Percentiles rank a stretch among this genome's conserved stretches.
Evolutionary conservation across 1,284 basidiomycete genomes (phyloP).

Genomic region (Naganishia sp.): DNA sequence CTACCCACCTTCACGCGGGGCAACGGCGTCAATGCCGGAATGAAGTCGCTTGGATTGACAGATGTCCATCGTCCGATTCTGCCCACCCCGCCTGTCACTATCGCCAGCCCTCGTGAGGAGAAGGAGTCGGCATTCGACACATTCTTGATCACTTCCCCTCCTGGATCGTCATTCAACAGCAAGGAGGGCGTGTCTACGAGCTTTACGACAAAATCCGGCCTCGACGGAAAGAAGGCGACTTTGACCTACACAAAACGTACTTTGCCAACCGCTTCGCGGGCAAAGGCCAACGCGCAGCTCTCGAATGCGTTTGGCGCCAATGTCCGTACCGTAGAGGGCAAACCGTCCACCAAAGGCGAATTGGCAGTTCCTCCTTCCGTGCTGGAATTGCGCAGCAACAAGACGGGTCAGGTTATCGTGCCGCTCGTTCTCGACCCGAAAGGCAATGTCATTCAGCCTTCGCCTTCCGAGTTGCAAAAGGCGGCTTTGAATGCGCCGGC

Average conservation of each 20-base stretch:
- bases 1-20: slow-evolving; percentile 17
- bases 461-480: slow-evolving; percentile 23
- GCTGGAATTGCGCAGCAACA: slow-evolving; percentile 23
- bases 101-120: slow-evolving; percentile 17
- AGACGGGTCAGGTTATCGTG: slow-evolving; percentile 22
- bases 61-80: slow-evolving; percentile 9
- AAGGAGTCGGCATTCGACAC: slow-evolving; percentile 32
- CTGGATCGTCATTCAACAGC: slow-evolving; percentile 27
- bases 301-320: slow-evolving; percentile 32
- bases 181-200: slow-evolving; percentile 23
- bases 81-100: slow-evolving; percentile 19
- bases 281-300: slow-evolving; percentile 14
- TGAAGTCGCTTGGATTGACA: slow-evolving; percentile 28
- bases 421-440: slow-evolving; percentile 20
- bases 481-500: slow-evolving; percentile 30
- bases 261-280: slow-evolving; percentile 9
- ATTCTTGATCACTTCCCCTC: slow-evolving; percentile 30
- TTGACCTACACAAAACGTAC: slow-evolving; percentile 29
- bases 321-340: slow-evolving; percentile 9
- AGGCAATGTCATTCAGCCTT: slow-evolving; percentile 17
- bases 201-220: slow-evolving; percentile 27
- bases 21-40: slow-evolving; percentile 20
- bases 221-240: slow-evolving; percentile 23
- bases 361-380: slow-evolving; percentile 28
- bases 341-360: slow-evolving; percentile 17